phyloP scores from a whole-genome alignment of 192 early-diverging fungal species.

The Backusella circina region DNA sequence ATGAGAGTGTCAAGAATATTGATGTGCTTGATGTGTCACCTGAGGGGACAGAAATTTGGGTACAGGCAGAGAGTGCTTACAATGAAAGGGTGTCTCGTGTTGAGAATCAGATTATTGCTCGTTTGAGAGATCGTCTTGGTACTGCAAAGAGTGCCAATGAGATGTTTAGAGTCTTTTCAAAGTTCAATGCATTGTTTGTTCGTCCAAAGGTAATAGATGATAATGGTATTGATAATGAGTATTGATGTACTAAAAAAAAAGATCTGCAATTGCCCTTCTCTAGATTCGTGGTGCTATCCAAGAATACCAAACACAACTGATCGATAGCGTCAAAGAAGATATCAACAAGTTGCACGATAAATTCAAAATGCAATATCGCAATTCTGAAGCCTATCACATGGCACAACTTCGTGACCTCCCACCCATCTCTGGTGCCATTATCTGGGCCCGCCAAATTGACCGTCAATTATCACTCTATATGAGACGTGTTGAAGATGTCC shows the following conservation, averaged over 20 bases:
- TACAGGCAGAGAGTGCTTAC: constrained; percentile 84
- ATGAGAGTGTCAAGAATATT: constrained; percentile 88
- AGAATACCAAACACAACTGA: constrained; percentile 98
- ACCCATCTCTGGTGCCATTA: constrained; percentile 88
- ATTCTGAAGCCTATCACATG: constrained; percentile 87
- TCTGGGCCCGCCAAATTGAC: constrained; percentile 98
- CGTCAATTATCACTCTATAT: constrained; percentile 94
- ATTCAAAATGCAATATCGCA: constrained; percentile 88
- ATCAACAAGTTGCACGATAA: constrained; percentile 93
- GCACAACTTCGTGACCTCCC: constrained; percentile 91
- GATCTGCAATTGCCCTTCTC: background rate
- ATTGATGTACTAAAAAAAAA: background rate
- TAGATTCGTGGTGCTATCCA: constrained; percentile 98
- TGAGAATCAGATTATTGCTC: constrained; percentile 96
- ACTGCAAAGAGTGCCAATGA: constrained; percentile 96
- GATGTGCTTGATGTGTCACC: constrained; percentile 93
- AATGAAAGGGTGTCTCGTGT: constrained; percentile 93
- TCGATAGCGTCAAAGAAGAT: constrained; percentile 98
- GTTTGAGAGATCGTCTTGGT: constrained; percentile 89
- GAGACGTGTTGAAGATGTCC: constrained; percentile 95
- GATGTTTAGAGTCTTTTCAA: constrained; percentile 99
- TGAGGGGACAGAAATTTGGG: constrained; percentile 94
- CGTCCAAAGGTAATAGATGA: constrained; percentile 75
- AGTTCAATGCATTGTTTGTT: constrained; percentile 99
- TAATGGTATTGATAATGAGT: background rate